These are phyloP conservation scores for Acorus calamus DNA, from an alignment of 106 monocot species.

Conservation along the genomic window DNA sequence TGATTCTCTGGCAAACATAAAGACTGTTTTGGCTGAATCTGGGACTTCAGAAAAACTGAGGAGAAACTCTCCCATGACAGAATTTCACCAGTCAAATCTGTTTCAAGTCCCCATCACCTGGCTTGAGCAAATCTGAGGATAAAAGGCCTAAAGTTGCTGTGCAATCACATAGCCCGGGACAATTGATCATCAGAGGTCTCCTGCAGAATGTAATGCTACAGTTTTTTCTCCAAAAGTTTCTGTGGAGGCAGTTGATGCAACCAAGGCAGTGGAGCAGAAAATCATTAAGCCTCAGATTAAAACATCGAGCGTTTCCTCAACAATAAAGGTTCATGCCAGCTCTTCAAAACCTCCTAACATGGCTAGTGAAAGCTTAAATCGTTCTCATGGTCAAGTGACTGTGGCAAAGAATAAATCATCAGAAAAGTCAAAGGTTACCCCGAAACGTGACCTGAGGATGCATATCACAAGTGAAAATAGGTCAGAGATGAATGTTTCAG, in stretches of 20 bases:
- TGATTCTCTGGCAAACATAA: conserved; percentile 9
- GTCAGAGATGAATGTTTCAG: conserved; percentile 45
- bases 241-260: conserved; percentile 7
- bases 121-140: conserved; percentile 14
- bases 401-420: conserved; percentile 22
- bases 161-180: conserved; percentile 15
- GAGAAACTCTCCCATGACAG: conserved; percentile 13
- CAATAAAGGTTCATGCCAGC: conserved; percentile 27
- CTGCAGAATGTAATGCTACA: conserved; percentile 15
- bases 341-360: conserved; percentile 28
- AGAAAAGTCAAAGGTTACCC: conserved; percentile 31
- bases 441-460: conserved; percentile 24
- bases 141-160: conserved; percentile 13
- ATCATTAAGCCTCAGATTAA: conserved; percentile 16
- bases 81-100: conserved; percentile 12
- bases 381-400: conserved; percentile 13
- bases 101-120: conserved; percentile 9
- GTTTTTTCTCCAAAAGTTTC: conserved; percentile 19
- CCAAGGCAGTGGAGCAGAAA: conserved; percentile 26
- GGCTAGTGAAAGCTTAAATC: conserved; percentile 11
- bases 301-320: conserved; percentile 7
- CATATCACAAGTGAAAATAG: conserved; percentile 33
- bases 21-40: conserved; percentile 18
- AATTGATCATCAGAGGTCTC: conserved; percentile 16
- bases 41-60: conserved; percentile 10